A percentile compares a stretch with the other conserved stretches of the same genome.
These are phyloP conservation scores for Mycosarcoma maydis DNA, from an alignment of 1,284 basidiomycete genomes.

Conservation along the genomic window DNA sequence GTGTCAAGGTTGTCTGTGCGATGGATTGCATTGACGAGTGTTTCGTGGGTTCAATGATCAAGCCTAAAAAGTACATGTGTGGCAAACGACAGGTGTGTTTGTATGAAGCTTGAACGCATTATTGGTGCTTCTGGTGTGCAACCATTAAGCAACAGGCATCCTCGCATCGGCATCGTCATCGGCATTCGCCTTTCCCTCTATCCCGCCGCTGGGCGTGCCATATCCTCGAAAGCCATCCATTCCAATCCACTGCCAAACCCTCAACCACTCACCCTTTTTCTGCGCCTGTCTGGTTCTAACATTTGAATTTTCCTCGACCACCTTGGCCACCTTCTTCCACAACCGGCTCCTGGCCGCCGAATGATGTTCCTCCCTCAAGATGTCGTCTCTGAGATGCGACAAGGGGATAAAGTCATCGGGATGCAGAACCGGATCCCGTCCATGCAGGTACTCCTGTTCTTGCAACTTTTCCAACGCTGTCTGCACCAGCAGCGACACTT, in stretches of 20 bases:
- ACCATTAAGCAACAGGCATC: constrained; percentile 13
- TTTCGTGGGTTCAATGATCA: too few relatives aligned
- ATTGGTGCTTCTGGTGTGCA: too few relatives aligned
- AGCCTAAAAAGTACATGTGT: constrained; percentile 8
- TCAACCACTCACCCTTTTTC: constrained; percentile 76
- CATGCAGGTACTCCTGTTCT: constrained; percentile 77
- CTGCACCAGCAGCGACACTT: constrained; percentile 41
- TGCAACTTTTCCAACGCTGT: constrained; percentile 48
- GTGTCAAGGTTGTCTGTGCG: neutral
- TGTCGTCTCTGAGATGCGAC: constrained; percentile 86
- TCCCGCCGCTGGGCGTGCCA: neutral
- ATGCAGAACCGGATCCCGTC: constrained; percentile 81
- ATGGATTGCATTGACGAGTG: neutral
- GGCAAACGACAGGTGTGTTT: neutral
- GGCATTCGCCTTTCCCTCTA: neutral
- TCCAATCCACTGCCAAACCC: constrained; percentile 72
- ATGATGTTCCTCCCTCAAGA: constrained; percentile 83
- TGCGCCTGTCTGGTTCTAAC: constrained; percentile 88
- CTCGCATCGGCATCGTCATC: too few relatives aligned
- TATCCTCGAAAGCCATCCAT: constrained; percentile 27
- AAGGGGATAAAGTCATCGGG: constrained; percentile 85
- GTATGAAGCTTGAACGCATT: too few relatives aligned
- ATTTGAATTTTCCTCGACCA: constrained; percentile 94
- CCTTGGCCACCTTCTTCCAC: constrained; percentile 85
- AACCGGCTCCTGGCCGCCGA: constrained; percentile 75